phyloP scores from a whole-genome alignment of 2,329 filamentous ascomycete species.

The Beauveria pseudobassiana region DNA sequence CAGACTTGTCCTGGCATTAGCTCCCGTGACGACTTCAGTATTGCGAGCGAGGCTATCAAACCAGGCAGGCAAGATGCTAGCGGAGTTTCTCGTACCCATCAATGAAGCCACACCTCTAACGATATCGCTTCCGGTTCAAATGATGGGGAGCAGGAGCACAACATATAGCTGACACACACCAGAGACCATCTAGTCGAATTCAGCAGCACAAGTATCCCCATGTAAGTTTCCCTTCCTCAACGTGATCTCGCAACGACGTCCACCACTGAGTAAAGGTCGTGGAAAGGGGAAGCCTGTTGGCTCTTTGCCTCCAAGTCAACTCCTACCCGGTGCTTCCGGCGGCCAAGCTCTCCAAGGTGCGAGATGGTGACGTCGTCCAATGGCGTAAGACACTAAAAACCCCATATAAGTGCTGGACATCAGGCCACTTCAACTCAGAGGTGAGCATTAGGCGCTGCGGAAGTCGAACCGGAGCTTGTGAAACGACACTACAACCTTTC shows the following conservation, averaged over 20 bases:
- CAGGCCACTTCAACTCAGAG: slow-evolving; percentile 16
- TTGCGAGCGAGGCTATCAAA: background rate
- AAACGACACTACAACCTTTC: slow-evolving; percentile 29
- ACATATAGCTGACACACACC: too few relatives aligned
- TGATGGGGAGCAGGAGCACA: background rate
- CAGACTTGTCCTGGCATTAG: background rate
- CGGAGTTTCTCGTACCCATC: background rate
- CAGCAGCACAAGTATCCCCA: too few relatives aligned
- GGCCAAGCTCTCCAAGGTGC: background rate
- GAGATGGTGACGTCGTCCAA: slow-evolving; percentile 12
- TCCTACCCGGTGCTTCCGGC: slow-evolving; percentile 15
- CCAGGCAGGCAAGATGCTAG: background rate
- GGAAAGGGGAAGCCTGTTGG: background rate
- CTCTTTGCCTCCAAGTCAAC: slow-evolving; percentile 10
- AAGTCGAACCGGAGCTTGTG: slow-evolving; percentile 19
- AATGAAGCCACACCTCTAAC: background rate
- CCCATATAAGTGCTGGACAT: slow-evolving; percentile 10
- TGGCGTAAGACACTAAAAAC: slow-evolving; percentile 6
- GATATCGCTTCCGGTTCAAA: too few relatives aligned
- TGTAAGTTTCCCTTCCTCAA: too few relatives aligned
- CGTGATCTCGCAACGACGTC: too few relatives aligned
- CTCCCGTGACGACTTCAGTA: background rate
- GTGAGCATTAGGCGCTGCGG: slow-evolving; percentile 28
- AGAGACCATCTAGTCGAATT: too few relatives aligned
- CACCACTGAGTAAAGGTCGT: background rate